Evolutionary conservation across 805 yeast species (phyloP).

Genomic region (Soucietia sequanensis): DNA sequence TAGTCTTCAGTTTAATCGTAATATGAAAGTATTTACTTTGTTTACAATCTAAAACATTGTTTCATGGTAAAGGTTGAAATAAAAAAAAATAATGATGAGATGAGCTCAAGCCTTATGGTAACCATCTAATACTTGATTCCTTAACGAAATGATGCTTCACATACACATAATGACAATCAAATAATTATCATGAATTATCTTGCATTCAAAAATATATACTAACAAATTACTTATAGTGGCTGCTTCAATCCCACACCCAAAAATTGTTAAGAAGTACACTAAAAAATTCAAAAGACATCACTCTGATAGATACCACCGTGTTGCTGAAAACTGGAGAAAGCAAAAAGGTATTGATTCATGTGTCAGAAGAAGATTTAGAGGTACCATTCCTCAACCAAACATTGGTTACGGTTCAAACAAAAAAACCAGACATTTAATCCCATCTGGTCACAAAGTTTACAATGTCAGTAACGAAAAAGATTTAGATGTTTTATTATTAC

Average conservation of each 20-base stretch:
- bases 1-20: too few relatives aligned
- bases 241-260: slow-evolving; percentile 96
- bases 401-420: slow-evolving; percentile 99
- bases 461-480: slow-evolving; percentile 90
- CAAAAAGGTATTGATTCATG: slow-evolving; percentile 99
- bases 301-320: slow-evolving; percentile 99
- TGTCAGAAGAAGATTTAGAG: slow-evolving; percentile 99
- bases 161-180: too few relatives aligned
- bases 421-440: slow-evolving; percentile 92
- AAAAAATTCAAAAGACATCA: slow-evolving; percentile 99
- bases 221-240: slow-evolving; percentile 69
- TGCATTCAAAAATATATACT: slow-evolving; percentile 12
- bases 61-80: too few relatives aligned
- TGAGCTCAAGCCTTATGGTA: too few relatives aligned
- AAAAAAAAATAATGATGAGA: too few relatives aligned
- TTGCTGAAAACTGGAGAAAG: slow-evolving; percentile 99
- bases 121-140: too few relatives aligned
- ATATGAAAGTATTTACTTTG: too few relatives aligned
- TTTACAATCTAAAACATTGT: too few relatives aligned
- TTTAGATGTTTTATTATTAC: slow-evolving; percentile 92
- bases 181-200: neutral
- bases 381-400: slow-evolving; percentile 98
- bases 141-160: too few relatives aligned
- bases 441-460: slow-evolving; percentile 98
- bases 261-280: slow-evolving; percentile 99